Evolutionary conservation across 305 asterid genomes (phyloP).

Genomic region (Fraxinus nigra): DNA sequence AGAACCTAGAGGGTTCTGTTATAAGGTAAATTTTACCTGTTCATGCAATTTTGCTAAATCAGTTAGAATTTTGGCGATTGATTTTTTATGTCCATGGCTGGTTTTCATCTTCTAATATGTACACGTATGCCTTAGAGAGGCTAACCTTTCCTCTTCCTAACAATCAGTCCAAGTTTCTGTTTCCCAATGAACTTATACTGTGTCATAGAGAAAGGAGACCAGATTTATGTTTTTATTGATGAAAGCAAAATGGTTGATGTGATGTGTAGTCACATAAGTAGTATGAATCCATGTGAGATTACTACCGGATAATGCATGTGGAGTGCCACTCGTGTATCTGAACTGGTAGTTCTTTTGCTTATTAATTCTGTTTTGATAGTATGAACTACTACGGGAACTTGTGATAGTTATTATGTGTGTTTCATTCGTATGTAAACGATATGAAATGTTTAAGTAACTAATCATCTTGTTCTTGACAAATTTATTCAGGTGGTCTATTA

Average conservation of each 20-base stretch:
- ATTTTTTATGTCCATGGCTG: not conserved
- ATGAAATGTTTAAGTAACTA: not conserved
- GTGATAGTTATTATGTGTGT: constrained; percentile 1
- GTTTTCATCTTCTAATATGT: not conserved
- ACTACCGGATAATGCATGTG: not conserved
- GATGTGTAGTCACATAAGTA: not conserved
- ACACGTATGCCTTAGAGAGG: not conserved
- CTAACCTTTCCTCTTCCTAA: not conserved
- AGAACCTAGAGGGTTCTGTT: constrained; percentile 37
- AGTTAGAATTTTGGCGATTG: not conserved
- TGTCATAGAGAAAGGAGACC: not conserved
- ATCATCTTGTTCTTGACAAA: constrained; percentile 16
- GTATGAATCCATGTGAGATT: not conserved
- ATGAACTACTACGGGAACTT: not conserved
- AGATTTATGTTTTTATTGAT: not conserved
- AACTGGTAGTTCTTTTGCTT: not conserved
- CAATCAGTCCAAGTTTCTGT: not conserved
- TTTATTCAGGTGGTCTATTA: constrained; percentile 69
- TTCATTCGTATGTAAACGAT: not conserved
- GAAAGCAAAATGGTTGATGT: not conserved
- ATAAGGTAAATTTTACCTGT: constrained; percentile 40
- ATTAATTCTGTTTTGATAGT: not conserved
- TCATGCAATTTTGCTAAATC: not conserved
- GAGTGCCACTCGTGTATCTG: not conserved
- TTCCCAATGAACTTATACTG: not conserved